Evolutionary conservation across 129 eudicot genomes (phyloP), one percentile per base, ranked within the genome.

Genomic region (Flaveria brownii): DNA sequence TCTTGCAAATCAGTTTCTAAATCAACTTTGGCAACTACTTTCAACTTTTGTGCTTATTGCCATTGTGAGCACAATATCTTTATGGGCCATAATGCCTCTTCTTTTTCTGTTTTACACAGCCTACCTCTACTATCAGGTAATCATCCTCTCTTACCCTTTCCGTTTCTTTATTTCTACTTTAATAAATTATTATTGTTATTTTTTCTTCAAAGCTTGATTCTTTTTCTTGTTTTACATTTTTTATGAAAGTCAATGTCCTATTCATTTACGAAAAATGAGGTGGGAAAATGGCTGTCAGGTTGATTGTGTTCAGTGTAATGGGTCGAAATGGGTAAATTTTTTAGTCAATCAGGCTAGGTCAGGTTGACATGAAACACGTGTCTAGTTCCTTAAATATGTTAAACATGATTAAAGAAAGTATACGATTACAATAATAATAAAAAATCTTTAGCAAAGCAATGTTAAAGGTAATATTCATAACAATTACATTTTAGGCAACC

Each of bases 81-180:
- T 94, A 73, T 94, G 99, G 99, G 99, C 96, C 67, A 94, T 94
- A 72, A 84, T 91, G 99, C 99, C 99, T 62, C 96, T 94, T 50
- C 92, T 91, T 50, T 81, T 94, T 73, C 51, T 91, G 90, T 94
- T 94, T 70, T 94, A 91, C 82, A 90, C 85, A 36, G 97, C 99
- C 85, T 94, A 94, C 86, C 86, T 94, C 15, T 94, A 94, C 74
- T 94, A 89, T 81, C 97, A 94, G 93, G 98, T 94, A 68, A 51
- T 83, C 77, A 22, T 76, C 61, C 54, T 57, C 9, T 80, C 33
- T 39, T 55, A 36, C n/a, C 42, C 68, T 55, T 28, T 15, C 5
- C 64, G 39, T 36, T 36, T 36, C 1, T 36, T 36, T 36, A 36
- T 36, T 36, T 7, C 41, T 36, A 4, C 8, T 36, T 36, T 36